Conservation (phyloP, 345 rosid species). For the Melaleuca alternifolia region DNA sequence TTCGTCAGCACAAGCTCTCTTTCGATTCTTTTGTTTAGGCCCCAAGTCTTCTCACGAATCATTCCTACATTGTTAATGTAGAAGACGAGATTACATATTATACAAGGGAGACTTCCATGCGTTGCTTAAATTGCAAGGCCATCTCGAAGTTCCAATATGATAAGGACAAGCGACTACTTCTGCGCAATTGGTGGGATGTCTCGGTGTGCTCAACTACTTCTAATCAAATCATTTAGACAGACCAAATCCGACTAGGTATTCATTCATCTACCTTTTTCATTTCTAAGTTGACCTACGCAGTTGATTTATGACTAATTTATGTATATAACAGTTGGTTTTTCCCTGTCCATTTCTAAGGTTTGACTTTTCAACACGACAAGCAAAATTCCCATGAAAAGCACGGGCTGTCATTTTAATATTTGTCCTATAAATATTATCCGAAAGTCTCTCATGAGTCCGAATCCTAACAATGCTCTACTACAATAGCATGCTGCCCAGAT, state of each 20-base stretch:
- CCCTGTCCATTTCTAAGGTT: not conserved
- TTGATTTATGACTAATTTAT: not conserved
- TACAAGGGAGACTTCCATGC: not conserved
- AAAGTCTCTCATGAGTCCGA: not conserved
- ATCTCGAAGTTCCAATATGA: not conserved
- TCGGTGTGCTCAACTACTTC: not conserved
- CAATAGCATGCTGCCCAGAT: not conserved
- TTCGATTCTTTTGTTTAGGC: not conserved
- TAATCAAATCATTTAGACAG: not conserved
- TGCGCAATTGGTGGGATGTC: not conserved
- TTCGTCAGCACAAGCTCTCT: not conserved
- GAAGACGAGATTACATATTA: not conserved
- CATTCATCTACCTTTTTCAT: not conserved
- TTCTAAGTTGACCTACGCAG: not conserved
- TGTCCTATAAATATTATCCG: not conserved
- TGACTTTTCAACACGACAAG: not conserved
- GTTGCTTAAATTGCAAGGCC: not conserved
- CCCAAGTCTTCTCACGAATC: not conserved
- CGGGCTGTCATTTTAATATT: not conserved
- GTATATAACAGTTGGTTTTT: not conserved
- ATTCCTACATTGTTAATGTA: not conserved
- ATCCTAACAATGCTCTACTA: not conserved
- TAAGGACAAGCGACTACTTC: not conserved
- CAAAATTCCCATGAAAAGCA: not conserved
- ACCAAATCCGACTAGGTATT: too few species aligned